Percentiles rank a stretch among this genome's conserved stretches.
Evolutionary conservation across 495 filamentous ascomycete genomes (phyloP).

Genomic region (Polyplosphaeria fusca): DNA sequence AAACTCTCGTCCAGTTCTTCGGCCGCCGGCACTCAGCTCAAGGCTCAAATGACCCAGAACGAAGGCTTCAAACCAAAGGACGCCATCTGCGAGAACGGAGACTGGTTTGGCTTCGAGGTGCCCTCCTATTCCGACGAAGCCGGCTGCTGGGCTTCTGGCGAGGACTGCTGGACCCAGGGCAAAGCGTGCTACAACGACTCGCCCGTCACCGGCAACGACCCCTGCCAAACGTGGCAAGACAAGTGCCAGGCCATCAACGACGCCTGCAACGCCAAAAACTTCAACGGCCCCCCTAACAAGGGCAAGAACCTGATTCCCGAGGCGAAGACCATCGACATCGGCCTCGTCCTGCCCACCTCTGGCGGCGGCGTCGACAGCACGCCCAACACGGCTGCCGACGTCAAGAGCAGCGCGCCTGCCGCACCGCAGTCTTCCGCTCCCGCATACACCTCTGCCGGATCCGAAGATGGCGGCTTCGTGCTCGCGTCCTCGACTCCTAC

Average conservation of each 20-base stretch:
- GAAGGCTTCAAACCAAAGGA: constrained; percentile 48
- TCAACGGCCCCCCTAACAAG: constrained; percentile 58
- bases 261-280: constrained; percentile 49
- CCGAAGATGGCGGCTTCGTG: background rate
- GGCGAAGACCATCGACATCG: constrained; percentile 22
- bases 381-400: background rate
- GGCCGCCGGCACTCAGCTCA: constrained; percentile 19
- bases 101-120: constrained; percentile 67
- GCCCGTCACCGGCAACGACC: constrained; percentile 54
- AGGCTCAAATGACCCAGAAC: constrained; percentile 34
- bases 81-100: constrained; percentile 63
- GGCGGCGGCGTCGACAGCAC: constrained; percentile 6
- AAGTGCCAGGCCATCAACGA: constrained; percentile 55
- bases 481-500: background rate
- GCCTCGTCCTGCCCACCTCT: constrained; percentile 20
- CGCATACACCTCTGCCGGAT: background rate
- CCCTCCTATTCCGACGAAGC: constrained; percentile 50
- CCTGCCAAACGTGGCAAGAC: constrained; percentile 58
- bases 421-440: background rate
- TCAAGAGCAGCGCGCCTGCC: background rate
- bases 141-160: constrained; percentile 56
- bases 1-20: constrained; percentile 14
- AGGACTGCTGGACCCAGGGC: constrained; percentile 58
- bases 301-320: constrained; percentile 47
- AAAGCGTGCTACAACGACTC: constrained; percentile 55